These are phyloP conservation scores for Plasmodium chabaudi DNA, from an alignment of 169 alveolate species.

Conservation along the genomic window DNA sequence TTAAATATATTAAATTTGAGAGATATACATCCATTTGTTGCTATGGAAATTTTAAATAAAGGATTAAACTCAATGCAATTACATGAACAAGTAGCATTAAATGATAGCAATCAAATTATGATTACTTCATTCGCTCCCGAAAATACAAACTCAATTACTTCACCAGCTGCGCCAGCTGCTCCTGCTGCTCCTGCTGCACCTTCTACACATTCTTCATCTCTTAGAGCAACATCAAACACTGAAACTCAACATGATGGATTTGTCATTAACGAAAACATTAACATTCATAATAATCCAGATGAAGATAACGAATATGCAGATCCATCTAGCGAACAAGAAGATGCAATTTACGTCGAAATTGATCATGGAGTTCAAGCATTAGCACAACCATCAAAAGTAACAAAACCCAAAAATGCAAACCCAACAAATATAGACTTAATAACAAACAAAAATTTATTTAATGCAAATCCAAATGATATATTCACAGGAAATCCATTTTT, in stretches of 20 bases:
- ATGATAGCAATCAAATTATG: too few relatives aligned
- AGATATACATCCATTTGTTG: constrained; percentile 42
- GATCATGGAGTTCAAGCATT: neutral
- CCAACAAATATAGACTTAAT: too few relatives aligned
- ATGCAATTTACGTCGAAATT: neutral
- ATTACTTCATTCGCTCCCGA: too few relatives aligned
- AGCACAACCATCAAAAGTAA: too few relatives aligned
- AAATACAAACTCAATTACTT: too few relatives aligned
- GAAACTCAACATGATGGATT: neutral
- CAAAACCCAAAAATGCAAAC: too few relatives aligned
- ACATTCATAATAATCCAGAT: neutral
- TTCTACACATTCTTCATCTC: too few relatives aligned
- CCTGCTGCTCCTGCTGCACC: neutral
- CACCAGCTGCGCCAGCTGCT: neutral
- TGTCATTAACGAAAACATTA: neutral
- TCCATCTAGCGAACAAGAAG: neutral
- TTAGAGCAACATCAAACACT: neutral
- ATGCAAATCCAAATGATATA: too few relatives aligned
- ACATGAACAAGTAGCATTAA: neutral
- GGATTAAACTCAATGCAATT: constrained; percentile 26
- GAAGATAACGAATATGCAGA: neutral
- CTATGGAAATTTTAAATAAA: constrained; percentile 31
- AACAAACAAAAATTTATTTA: too few relatives aligned
- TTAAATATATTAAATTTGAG: constrained; percentile 27
- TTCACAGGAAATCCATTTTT: too few relatives aligned